Conservation (phyloP, 164 flowering plant genomes). For the Berberis vulgaris region DNA sequence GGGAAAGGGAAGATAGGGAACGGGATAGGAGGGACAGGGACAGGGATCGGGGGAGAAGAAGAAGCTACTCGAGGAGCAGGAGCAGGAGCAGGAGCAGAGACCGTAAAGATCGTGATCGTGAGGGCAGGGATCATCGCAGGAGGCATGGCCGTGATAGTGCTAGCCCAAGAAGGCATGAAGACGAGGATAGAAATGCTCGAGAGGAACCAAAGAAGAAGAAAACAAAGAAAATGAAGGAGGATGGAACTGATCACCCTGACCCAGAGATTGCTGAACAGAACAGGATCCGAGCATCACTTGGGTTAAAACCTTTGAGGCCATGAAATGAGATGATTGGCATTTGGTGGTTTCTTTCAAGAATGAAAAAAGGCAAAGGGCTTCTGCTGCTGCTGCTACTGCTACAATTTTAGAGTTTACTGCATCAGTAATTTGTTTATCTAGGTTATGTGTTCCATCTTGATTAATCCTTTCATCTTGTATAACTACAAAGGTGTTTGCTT, state of each 20-base stretch:
- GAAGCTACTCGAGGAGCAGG: slow-evolving; percentile 57
- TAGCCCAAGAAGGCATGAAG: slow-evolving; percentile 57
- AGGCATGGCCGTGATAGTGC: slow-evolving; percentile 56
- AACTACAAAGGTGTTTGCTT: no score
- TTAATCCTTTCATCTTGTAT: no score
- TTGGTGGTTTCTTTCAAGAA: no score
- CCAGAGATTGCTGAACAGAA: slow-evolving; percentile 94
- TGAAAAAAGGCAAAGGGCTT: no score
- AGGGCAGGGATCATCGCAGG: slow-evolving; percentile 51
- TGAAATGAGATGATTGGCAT: no score
- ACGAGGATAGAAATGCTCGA: slow-evolving; percentile 25
- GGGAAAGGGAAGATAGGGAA: slow-evolving; percentile 37
- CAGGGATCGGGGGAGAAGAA: slow-evolving; percentile 44
- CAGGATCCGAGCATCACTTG: slow-evolving; percentile 70
- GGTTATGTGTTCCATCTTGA: no score
- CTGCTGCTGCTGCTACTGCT: no score
- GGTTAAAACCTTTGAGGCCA: slow-evolving; percentile 55
- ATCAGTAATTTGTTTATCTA: no score
- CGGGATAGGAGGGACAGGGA: slow-evolving; percentile 78
- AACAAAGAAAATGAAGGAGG: slow-evolving; percentile 53
- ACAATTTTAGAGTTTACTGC: no score
- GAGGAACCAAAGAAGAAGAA: slow-evolving; percentile 67
- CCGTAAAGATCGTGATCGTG: slow-evolving; percentile 16
- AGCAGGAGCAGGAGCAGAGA: slow-evolving; percentile 49
- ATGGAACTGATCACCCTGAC: slow-evolving; percentile 91